Evolutionary conservation across 257 asterid species (phyloP), one percentile per base, ranked within the genome.

Genomic region (Solanum ahanhuiri): DNA sequence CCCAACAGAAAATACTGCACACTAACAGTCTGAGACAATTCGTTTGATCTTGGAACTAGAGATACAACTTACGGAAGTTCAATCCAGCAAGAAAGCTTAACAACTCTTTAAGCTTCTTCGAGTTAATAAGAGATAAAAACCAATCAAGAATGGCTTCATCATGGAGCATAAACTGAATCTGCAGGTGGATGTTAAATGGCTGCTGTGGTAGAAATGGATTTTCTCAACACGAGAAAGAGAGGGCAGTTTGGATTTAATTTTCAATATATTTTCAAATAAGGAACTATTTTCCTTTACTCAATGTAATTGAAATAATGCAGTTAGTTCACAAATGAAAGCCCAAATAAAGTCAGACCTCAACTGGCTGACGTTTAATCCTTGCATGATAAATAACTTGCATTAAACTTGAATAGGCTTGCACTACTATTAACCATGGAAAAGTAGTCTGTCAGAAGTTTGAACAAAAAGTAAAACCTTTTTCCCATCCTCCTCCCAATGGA

Each of bases 401-500:
- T 23, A 79, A 79, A 63, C 57, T 79, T 79, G 43, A 79, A 25
- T 79, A 79, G 64, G 25, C 25, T 77, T 43, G 12, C 83, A 77
- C 41, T 79, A 79, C 37, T 15, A 51, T 28, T 79, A 45, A 51
- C 67, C 28, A 48, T 4, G 25, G 43, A 79, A 48, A 79, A 45
- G 28, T 18, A 79, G 67, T 79, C 67, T 48, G 41, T 23, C 63
- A 43, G 54, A 79, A 79, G 60, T 48, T 69, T 82, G 51, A 63
- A 82, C 28, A 45, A 82, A 87, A 31, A 11, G 48, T 58, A 76
- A 84, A 88, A 88, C 83, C 89, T 88, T 92, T 34, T 90, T 91
- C 82, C 92, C 88, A 87, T 97, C 97, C 88, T 95, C 99, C 91
- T 90, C 98, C 99, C 99, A 97, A 91, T 92, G 93, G 88, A 97